phyloP scores from a whole-genome alignment of 169 alveolate species.

The Plasmodium inui region DNA sequence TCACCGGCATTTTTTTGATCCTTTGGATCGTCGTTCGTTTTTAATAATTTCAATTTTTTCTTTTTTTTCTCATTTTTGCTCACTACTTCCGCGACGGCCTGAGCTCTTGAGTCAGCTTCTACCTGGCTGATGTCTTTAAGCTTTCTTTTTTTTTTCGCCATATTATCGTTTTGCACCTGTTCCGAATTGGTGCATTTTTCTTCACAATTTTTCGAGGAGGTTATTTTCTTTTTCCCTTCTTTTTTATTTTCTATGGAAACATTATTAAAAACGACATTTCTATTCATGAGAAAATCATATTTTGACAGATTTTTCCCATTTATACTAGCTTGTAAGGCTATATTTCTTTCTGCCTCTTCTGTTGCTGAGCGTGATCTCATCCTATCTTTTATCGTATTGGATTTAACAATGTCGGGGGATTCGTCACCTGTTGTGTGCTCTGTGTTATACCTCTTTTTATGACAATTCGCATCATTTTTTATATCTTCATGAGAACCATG shows the following conservation, averaged over 20 bases:
- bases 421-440: slow-evolving; percentile 6
- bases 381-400: slow-evolving; percentile 23
- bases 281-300: slow-evolving; percentile 55
- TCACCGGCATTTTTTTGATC: background rate
- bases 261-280: slow-evolving; percentile 11
- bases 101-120: background rate
- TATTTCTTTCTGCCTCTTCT: slow-evolving; percentile 17
- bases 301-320: slow-evolving; percentile 33
- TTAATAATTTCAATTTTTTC: background rate
- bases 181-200: background rate
- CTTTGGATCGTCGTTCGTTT: background rate
- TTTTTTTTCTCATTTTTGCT: slow-evolving; percentile 1
- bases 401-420: background rate
- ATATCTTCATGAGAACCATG: slow-evolving; percentile 2
- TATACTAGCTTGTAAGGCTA: background rate
- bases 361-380: slow-evolving; percentile 16
- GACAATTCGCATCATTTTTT: background rate
- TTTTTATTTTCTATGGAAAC: slow-evolving; percentile 23
- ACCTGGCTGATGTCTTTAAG: slow-evolving; percentile 13
- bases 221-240: slow-evolving; percentile 3
- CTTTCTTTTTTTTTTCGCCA: slow-evolving; percentile 33
- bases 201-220: background rate
- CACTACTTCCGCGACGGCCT: background rate
- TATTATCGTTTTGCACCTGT: background rate
- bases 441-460: background rate